These are phyloP conservation scores for Daldinia vernicosa DNA, from an alignment of 495 filamentous ascomycete genomes.

Conservation along the genomic window DNA sequence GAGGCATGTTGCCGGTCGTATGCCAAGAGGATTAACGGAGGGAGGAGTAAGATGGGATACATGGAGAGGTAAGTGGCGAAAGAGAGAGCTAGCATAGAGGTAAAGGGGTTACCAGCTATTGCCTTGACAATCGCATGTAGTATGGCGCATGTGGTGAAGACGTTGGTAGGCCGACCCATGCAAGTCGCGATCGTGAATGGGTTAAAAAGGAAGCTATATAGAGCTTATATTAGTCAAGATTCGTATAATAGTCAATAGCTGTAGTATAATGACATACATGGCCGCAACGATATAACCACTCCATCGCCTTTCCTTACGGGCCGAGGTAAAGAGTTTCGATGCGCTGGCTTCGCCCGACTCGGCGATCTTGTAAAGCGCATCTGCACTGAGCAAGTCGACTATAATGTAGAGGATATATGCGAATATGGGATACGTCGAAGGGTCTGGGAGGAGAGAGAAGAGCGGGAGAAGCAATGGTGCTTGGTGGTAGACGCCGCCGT, in stretches of 20 bases:
- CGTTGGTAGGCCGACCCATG: slow-evolving; percentile 87
- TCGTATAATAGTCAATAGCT: background rate
- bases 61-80: slow-evolving; percentile 91
- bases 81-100: slow-evolving; percentile 84
- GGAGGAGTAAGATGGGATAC: slow-evolving; percentile 86
- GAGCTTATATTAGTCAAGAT: slow-evolving; percentile 18
- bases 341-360: slow-evolving; percentile 79
- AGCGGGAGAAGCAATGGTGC: slow-evolving; percentile 91
- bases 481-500: slow-evolving; percentile 98
- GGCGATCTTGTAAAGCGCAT: slow-evolving; percentile 83
- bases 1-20: slow-evolving; percentile 69
- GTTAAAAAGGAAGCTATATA: slow-evolving; percentile 83
- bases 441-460: slow-evolving; percentile 83
- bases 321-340: slow-evolving; percentile 77
- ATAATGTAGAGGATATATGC: slow-evolving; percentile 82
- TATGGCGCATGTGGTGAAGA: slow-evolving; percentile 90
- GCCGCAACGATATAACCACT: slow-evolving; percentile 80
- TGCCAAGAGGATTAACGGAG: slow-evolving; percentile 82
- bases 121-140: slow-evolving; percentile 86
- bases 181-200: slow-evolving; percentile 94
- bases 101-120: slow-evolving; percentile 74
- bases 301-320: slow-evolving; percentile 80
- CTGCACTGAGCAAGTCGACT: slow-evolving; percentile 83
- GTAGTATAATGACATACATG: slow-evolving; percentile 60
- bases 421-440: slow-evolving; percentile 68